Evolutionary conservation across 106 monocot genomes (phyloP), one percentile per base, ranked within the genome.

Genomic region (Dendrobium officinale): DNA sequence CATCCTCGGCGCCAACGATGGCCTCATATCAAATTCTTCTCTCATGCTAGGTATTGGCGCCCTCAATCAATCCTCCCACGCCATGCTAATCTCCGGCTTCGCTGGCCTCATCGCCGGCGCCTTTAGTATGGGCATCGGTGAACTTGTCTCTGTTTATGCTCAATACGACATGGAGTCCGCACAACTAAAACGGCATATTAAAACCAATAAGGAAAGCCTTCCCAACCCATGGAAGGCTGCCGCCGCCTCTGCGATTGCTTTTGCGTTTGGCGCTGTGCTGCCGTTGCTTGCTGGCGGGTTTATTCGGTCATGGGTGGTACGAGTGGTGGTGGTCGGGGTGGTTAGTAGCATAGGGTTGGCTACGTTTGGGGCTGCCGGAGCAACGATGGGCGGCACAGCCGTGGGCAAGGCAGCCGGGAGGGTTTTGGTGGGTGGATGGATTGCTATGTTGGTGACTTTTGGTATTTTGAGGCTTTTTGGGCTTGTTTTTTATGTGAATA

Each of bases 51-150:
- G 94, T 31, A 88, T 94, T 5, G 86, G 91, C 40, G 94, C 94
- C 27, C 83, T 85, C 1, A 81, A 77, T 41, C 29, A 78, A 4
- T 77, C 75, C 40, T 77, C 74, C 26, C 82, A 77, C 56, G 85
- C 90, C 67, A 95, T 92, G 87, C 58, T 92, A 59, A 77, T 90
- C 20, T 88, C 94, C 10, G 94, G 92, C 18, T 19, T 88, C 5
- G 90, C 92, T 2, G 92, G 92, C 19, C 86, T 92, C 17, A 84
- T 95, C 4, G 90, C 94, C 17, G 92, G 94, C 68, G 89, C 94
- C 9, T 92, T 86, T 75, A 95, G 94, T 88, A 95, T 95, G 94
- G 92, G 92, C 78, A 84, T 93, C 4, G 93, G 93, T 4, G 93
- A 93, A 58, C 90, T 80, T 77, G 93, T 90, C 19, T 93, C 93